Percentiles rank a stretch among this genome's conserved stretches.
These are phyloP conservation scores for Penicillium odoratum DNA, from an alignment of 495 filamentous ascomycete species.

Conservation along the genomic window DNA sequence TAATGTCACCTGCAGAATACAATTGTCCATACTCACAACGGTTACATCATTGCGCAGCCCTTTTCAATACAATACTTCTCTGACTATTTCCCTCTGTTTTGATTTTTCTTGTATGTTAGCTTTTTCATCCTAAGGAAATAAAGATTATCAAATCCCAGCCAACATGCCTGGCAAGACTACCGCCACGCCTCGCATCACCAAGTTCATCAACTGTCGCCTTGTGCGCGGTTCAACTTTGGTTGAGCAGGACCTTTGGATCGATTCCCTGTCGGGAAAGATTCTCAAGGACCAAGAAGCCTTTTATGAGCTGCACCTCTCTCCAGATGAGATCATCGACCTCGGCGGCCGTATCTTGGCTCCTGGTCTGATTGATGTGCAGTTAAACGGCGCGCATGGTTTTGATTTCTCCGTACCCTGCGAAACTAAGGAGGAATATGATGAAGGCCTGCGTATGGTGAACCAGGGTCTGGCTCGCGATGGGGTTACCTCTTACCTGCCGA, in stretches of 20 bases:
- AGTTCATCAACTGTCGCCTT: slow-evolving; percentile 80
- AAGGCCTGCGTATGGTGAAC: slow-evolving; percentile 66
- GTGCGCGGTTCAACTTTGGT: slow-evolving; percentile 62
- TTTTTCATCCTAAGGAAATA: not conserved
- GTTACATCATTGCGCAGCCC: slow-evolving; percentile 30
- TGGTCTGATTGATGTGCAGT: slow-evolving; percentile 81
- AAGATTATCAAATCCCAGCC: not conserved
- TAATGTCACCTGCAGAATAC: slow-evolving; percentile 4
- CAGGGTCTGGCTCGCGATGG: slow-evolving; percentile 68
- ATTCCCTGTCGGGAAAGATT: slow-evolving; percentile 72
- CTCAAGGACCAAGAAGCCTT: slow-evolving; percentile 71
- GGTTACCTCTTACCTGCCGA: slow-evolving; percentile 82
- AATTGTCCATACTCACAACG: not conserved
- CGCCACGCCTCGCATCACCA: slow-evolving; percentile 58
- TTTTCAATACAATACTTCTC: slow-evolving; percentile 12
- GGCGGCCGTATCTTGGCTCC: slow-evolving; percentile 77
- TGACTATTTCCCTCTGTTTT: not conserved
- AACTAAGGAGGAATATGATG: slow-evolving; percentile 59
- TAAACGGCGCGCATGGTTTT: slow-evolving; percentile 84
- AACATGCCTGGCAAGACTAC: slow-evolving; percentile 45
- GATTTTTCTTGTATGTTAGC: slow-evolving; percentile 2
- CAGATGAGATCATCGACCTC: slow-evolving; percentile 63
- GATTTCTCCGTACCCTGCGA: slow-evolving; percentile 78
- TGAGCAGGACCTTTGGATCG: slow-evolving; percentile 76
- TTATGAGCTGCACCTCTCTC: slow-evolving; percentile 62